Conservation (phyloP, 2,329 filamentous ascomycete genomes). For the Arthrobotrys pseudoclavata region DNA sequence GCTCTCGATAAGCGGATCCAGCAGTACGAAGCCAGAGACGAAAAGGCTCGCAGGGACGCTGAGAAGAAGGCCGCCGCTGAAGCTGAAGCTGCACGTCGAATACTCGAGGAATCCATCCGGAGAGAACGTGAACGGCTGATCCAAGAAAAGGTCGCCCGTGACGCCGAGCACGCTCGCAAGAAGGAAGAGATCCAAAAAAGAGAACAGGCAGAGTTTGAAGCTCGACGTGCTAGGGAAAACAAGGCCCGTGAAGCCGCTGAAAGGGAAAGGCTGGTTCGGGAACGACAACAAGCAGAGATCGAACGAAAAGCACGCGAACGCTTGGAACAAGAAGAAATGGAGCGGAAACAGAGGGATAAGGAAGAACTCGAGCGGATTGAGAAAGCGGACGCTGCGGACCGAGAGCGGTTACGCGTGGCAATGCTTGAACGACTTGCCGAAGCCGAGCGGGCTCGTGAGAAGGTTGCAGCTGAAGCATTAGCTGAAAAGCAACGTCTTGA, state of each 20-base stretch:
- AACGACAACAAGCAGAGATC: conserved; percentile 83
- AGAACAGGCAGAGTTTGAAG: conserved; percentile 45
- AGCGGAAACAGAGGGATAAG: conserved; percentile 67
- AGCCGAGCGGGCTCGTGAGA: conserved; percentile 72
- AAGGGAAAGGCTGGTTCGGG: conserved; percentile 74
- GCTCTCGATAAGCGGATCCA: conserved; percentile 54
- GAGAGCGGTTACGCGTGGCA: conserved; percentile 43
- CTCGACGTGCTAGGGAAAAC: conserved; percentile 40
- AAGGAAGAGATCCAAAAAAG: conserved; percentile 36
- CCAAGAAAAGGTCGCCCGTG: conserved; percentile 48
- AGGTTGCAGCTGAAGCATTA: conserved; percentile 89
- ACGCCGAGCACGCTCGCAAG: conserved; percentile 46
- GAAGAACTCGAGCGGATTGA: conserved; percentile 70
- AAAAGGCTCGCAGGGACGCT: conserved; percentile 48
- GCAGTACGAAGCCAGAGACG: conserved; percentile 52
- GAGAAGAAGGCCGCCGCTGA: conserved; percentile 45
- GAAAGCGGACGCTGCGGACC: conserved; percentile 65
- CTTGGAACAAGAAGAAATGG: conserved; percentile 69
- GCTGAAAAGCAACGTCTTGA: conserved; percentile 67
- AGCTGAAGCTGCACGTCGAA: conserved; percentile 39
- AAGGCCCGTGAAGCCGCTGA: conserved; percentile 73
- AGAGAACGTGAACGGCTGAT: conserved; percentile 55
- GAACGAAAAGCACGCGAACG: conserved; percentile 89
- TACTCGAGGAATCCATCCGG: conserved; percentile 56
- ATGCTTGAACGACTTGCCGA: conserved; percentile 56